Evolutionary conservation across 73 alveolate genomes (phyloP).

Genomic region (Uronychia setigera): DNA sequence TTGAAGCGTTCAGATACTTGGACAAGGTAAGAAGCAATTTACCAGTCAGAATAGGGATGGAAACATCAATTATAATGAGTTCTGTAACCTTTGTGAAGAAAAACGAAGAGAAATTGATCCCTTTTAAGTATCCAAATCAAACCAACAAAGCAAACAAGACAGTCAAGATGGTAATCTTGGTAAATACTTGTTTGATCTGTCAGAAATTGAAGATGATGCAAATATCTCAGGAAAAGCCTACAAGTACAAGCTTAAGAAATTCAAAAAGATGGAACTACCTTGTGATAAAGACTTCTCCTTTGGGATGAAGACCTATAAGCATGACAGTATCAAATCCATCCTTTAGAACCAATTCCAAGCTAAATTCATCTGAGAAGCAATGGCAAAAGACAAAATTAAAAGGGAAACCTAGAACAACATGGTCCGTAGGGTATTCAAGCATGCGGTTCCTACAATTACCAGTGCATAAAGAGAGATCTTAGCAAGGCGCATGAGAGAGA

Average conservation of each 20-base stretch:
- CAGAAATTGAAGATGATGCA: background rate
- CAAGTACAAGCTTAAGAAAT: background rate
- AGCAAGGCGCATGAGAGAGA: background rate
- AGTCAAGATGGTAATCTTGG: background rate
- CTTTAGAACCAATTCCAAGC: background rate
- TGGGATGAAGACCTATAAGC: background rate
- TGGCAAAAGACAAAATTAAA: background rate
- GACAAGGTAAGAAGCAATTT: background rate
- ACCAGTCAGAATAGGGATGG: background rate
- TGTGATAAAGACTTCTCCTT: background rate
- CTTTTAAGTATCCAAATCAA: background rate
- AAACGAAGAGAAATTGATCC: background rate
- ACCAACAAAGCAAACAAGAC: background rate
- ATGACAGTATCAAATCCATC: background rate
- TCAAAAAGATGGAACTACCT: background rate
- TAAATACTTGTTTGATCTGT: background rate
- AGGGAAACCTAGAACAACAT: background rate
- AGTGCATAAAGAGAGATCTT: background rate
- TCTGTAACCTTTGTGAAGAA: background rate
- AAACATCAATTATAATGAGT: background rate
- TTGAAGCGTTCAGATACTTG: background rate
- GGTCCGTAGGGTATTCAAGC: background rate
- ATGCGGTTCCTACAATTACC: background rate
- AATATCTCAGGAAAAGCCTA: background rate
- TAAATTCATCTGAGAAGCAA: background rate